Conservation (phyloP, 148 eudicot genomes). For the Rhododendron molle region DNA sequence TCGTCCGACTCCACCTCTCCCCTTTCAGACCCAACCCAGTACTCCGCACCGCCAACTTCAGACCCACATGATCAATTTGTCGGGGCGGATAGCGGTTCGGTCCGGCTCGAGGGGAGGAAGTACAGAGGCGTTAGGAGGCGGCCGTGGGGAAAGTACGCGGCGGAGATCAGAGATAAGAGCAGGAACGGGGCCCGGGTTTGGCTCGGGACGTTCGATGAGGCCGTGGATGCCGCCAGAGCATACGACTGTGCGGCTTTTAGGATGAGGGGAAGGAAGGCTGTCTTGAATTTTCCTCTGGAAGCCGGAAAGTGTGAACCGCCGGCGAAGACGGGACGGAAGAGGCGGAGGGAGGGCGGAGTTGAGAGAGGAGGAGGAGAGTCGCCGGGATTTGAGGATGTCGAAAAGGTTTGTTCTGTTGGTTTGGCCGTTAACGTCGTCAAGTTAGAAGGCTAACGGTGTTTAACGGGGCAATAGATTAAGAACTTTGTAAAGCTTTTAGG, state of each 20-base stretch:
- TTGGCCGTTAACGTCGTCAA: background rate
- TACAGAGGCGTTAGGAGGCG: slow-evolving; percentile 44
- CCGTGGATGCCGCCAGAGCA: slow-evolving; percentile 44
- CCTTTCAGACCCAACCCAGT: background rate
- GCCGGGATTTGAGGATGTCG: background rate
- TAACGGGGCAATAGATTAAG: background rate
- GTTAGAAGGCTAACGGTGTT: background rate
- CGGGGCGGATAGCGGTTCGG: background rate
- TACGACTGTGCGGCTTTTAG: slow-evolving; percentile 45
- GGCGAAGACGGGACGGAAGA: slow-evolving; percentile 6
- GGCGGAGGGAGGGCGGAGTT: background rate
- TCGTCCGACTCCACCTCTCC: slow-evolving; percentile 12
- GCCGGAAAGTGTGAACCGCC: slow-evolving; percentile 19
- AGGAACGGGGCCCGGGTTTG: slow-evolving; percentile 43
- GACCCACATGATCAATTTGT: background rate
- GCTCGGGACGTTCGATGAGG: slow-evolving; percentile 46
- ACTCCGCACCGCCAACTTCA: background rate
- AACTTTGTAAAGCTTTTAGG: background rate
- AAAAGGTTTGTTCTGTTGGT: background rate
- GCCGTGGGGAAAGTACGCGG: slow-evolving; percentile 58
- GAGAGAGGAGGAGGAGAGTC: background rate
- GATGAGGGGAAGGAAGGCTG: slow-evolving; percentile 49
- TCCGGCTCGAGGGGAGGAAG: background rate
- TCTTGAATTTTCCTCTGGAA: slow-evolving; percentile 38
- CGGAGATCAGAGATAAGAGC: slow-evolving; percentile 47